phyloP scores from a whole-genome alignment of 2,329 filamentous ascomycete species.

The Penicillium oxalicum region DNA sequence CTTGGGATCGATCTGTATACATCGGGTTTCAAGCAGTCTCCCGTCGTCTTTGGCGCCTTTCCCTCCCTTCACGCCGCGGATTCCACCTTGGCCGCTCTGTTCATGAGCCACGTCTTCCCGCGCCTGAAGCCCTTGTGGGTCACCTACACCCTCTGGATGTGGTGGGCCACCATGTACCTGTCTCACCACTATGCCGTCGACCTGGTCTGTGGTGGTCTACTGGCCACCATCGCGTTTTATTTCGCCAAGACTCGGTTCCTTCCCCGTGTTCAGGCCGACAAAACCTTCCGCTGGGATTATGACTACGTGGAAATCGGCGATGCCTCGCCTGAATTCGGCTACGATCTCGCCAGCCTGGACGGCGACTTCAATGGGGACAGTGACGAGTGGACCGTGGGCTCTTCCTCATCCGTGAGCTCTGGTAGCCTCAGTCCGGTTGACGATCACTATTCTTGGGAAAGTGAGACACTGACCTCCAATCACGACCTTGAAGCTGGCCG shows the following conservation, averaged over 20 bases:
- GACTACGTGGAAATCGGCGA: conserved; percentile 87
- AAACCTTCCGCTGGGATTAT: conserved; percentile 89
- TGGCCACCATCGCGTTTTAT: conserved; percentile 75
- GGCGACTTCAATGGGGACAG: conserved; percentile 58
- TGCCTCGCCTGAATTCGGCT: conserved; percentile 45
- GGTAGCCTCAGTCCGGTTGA: conserved; percentile 58
- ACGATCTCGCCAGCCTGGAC: conserved; percentile 53
- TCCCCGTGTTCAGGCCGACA: conserved; percentile 74
- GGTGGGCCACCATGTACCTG: conserved; percentile 98
- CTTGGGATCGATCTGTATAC: conserved; percentile 91
- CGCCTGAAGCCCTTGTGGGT: conserved; percentile 73
- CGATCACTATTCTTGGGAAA: conserved; percentile 48
- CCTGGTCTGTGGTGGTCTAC: conserved; percentile 74
- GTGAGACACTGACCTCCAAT: conserved; percentile 34
- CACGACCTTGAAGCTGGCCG: conserved; percentile 38
- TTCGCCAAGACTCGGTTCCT: conserved; percentile 73
- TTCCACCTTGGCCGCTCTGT: conserved; percentile 81
- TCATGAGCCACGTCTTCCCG: conserved; percentile 90
- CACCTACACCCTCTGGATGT: conserved; percentile 84
- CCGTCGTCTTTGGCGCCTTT: conserved; percentile 90
- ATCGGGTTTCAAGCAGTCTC: conserved; percentile 81
- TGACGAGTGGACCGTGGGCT: conserved; percentile 86
- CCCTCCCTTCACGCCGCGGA: conserved; percentile 87
- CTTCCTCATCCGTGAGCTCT: conserved; percentile 68
- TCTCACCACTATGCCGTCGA: conserved; percentile 97